Conservation (phyloP, 352 stramenopile species). For the Plasmopara halstedii region DNA sequence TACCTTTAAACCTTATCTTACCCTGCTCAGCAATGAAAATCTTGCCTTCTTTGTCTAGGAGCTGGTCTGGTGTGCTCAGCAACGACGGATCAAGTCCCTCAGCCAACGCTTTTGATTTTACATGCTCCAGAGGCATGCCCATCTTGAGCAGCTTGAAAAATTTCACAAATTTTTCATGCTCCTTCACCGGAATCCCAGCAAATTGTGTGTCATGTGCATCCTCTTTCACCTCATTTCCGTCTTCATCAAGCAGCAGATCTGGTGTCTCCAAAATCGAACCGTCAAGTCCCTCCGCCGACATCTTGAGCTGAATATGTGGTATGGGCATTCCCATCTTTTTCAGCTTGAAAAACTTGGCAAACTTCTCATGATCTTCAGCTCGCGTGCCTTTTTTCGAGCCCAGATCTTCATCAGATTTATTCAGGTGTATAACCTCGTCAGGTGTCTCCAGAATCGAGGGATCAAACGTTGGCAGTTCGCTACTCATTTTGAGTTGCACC, state of each 20-base stretch:
- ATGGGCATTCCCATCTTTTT: slow-evolving; percentile 92
- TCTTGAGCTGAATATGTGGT: slow-evolving; percentile 90
- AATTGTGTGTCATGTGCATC: slow-evolving; percentile 10
- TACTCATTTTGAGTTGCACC: slow-evolving; percentile 62
- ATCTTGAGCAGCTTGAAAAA: slow-evolving; percentile 94
- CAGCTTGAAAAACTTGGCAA: slow-evolving; percentile 93
- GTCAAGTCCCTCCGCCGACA: slow-evolving; percentile 89
- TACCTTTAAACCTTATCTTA: slow-evolving; percentile 18
- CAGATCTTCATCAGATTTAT: slow-evolving; percentile 40
- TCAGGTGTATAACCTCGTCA: slow-evolving; percentile 85
- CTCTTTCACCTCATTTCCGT: slow-evolving; percentile 50
- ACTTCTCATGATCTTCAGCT: slow-evolving; percentile 64
- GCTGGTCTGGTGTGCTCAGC: slow-evolving; percentile 45
- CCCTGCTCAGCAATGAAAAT: slow-evolving; percentile 20
- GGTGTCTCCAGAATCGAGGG: slow-evolving; percentile 55
- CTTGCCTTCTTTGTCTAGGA: slow-evolving; percentile 48
- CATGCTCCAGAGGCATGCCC: slow-evolving; percentile 79
- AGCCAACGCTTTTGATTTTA: slow-evolving; percentile 81
- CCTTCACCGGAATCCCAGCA: slow-evolving; percentile 52
- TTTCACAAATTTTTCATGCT: slow-evolving; percentile 88
- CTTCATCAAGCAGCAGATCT: slow-evolving; percentile 51
- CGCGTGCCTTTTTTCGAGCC: slow-evolving; percentile 35
- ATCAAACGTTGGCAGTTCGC: slow-evolving; percentile 48
- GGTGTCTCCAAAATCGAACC: slow-evolving; percentile 73
- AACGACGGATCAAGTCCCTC: slow-evolving; percentile 49